phyloP scores from a whole-genome alignment of 345 rosid species.

The Reutealis trisperma region DNA sequence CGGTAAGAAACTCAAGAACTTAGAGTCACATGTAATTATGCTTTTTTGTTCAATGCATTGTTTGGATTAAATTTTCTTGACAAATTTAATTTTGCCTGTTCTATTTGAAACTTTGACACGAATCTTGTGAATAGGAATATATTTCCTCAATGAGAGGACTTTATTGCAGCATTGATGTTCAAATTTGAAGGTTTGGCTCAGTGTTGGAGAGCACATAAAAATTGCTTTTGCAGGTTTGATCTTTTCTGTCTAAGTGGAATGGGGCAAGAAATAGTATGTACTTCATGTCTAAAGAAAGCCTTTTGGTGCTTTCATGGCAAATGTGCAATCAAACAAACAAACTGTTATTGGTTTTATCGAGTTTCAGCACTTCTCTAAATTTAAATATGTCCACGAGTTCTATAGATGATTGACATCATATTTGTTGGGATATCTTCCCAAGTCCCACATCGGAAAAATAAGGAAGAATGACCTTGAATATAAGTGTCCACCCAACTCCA shows the following conservation, averaged over 20 bases:
- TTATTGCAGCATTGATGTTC: slow-evolving; percentile 21
- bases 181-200: slow-evolving; percentile 17
- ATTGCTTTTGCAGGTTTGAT: slow-evolving; percentile 22
- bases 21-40: not conserved
- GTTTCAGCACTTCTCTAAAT: not conserved
- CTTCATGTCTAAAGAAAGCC: slow-evolving; percentile 1
- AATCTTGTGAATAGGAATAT: not conserved
- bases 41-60: slow-evolving; percentile 9
- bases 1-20: slow-evolving; percentile 45
- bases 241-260: slow-evolving; percentile 2
- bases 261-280: slow-evolving; percentile 11
- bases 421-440: too few relatives aligned
- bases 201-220: slow-evolving; percentile 14
- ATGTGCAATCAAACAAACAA: not conserved
- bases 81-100: slow-evolving; percentile 8
- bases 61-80: not conserved
- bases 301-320: slow-evolving; percentile 5
- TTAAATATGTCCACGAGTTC: not conserved
- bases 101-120: not conserved
- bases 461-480: too few relatives aligned
- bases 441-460: too few relatives aligned
- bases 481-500: too few relatives aligned
- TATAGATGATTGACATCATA: not conserved
- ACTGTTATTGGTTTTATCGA: not conserved
- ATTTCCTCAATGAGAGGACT: slow-evolving; percentile 1